Evolutionary conservation across 139 green algal species (phyloP).

Genomic region (Picochlorum sp.): DNA sequence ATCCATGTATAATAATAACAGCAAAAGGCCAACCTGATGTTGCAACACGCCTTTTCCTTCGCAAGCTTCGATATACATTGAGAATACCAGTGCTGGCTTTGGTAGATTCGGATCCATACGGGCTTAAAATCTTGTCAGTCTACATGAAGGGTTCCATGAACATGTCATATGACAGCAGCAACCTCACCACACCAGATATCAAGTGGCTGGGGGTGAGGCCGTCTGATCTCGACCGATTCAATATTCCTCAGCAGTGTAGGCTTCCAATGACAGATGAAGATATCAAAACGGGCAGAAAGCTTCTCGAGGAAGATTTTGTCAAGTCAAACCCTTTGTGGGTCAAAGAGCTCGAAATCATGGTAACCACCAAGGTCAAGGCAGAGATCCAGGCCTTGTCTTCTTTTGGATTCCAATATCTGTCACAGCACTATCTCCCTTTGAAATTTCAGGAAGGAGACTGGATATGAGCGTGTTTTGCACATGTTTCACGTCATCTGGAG

Average conservation of each 20-base stretch:
- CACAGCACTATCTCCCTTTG: conserved; percentile 80
- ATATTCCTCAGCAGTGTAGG: conserved; percentile 87
- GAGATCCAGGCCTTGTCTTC: conserved; percentile 91
- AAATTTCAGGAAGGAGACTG: conserved; percentile 64
- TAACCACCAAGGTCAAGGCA: conserved; percentile 81
- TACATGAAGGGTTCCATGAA: conserved; percentile 88
- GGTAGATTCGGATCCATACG: conserved; percentile 91
- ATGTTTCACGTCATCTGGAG: background rate
- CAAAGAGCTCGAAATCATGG: conserved; percentile 92
- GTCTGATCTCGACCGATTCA: conserved; percentile 80
- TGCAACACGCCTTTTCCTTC: conserved; percentile 83
- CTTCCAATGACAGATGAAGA: conserved; percentile 90
- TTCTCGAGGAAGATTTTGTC: conserved; percentile 95
- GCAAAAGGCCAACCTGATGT: conserved; percentile 97
- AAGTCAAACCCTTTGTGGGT: conserved; percentile 87
- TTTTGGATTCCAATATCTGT: conserved; percentile 89
- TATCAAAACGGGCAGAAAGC: conserved; percentile 69
- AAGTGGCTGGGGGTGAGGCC: conserved; percentile 88
- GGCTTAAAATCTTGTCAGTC: conserved; percentile 94
- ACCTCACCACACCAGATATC: conserved; percentile 88
- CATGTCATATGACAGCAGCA: conserved; percentile 80
- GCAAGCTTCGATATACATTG: conserved; percentile 71
- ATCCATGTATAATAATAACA: conserved; percentile 96
- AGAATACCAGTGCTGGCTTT: conserved; percentile 89
- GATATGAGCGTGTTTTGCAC: conserved; percentile 8